A percentile compares a stretch with the other conserved stretches of the same genome.
These are phyloP conservation scores for Plectranthus barbatus DNA, from an alignment of 257 asterid genomes.

Conservation along the genomic window DNA sequence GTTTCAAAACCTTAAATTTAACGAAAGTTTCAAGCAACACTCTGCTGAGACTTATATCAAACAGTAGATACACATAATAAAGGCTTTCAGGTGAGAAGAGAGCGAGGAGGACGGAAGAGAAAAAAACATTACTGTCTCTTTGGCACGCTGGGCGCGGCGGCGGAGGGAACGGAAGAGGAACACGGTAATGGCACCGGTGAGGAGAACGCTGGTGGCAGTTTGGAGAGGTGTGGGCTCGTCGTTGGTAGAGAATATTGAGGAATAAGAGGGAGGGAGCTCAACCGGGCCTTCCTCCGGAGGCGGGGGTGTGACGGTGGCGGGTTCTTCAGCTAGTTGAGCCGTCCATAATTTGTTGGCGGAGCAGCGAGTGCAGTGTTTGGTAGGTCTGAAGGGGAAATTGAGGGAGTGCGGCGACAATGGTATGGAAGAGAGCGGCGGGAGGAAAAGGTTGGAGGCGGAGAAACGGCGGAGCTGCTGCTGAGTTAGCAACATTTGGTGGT, in stretches of 20 bases:
- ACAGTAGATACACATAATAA: neutral
- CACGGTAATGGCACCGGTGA: slow-evolving; percentile 74
- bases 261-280: slow-evolving; percentile 47
- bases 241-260: slow-evolving; percentile 37
- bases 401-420: slow-evolving; percentile 17
- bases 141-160: slow-evolving; percentile 83
- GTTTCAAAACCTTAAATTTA: no score
- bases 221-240: slow-evolving; percentile 61
- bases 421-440: slow-evolving; percentile 13
- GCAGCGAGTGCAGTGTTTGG: slow-evolving; percentile 8
- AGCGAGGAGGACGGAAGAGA: neutral
- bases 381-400: slow-evolving; percentile 5
- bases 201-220: slow-evolving; percentile 76
- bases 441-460: slow-evolving; percentile 17
- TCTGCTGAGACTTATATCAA: slow-evolving; percentile 5
- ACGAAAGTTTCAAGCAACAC: neutral
- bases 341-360: slow-evolving; percentile 20
- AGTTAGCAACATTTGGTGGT: slow-evolving; percentile 28
- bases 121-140: slow-evolving; percentile 42
- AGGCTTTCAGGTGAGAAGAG: neutral
- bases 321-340: slow-evolving; percentile 23
- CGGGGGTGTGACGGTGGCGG: slow-evolving; percentile 14
- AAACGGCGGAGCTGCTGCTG: slow-evolving; percentile 25
- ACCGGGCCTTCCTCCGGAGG: slow-evolving; percentile 51
- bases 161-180: slow-evolving; percentile 84